These are phyloP conservation scores for Fomitopsis pinicola DNA, from an alignment of 1,284 basidiomycete genomes.

Conservation along the genomic window DNA sequence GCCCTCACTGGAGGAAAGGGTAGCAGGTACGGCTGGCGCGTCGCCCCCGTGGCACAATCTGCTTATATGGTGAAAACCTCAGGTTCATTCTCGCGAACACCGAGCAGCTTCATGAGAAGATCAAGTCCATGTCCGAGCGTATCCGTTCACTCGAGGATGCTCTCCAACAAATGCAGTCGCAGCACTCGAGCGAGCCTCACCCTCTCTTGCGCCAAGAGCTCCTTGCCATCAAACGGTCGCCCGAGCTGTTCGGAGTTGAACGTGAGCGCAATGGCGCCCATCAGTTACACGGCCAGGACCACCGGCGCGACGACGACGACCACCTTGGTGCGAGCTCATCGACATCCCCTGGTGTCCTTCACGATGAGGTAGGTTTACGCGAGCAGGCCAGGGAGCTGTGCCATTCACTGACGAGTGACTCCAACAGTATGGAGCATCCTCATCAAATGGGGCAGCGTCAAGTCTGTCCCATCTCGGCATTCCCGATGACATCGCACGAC, in stretches of 20 bases:
- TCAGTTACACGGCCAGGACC: slow-evolving; percentile 8
- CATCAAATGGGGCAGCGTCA: slow-evolving; percentile 3
- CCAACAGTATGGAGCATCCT: neutral
- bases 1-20: slow-evolving; percentile 30
- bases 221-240: slow-evolving; percentile 27
- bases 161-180: slow-evolving; percentile 45
- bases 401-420: neutral
- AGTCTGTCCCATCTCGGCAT: slow-evolving; percentile 16
- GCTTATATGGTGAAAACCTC: neutral
- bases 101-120: slow-evolving; percentile 65
- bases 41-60: slow-evolving; percentile 1
- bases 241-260: slow-evolving; percentile 26
- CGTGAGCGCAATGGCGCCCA: slow-evolving; percentile 18
- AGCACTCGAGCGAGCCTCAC: slow-evolving; percentile 51
- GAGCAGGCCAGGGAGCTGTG: neutral
- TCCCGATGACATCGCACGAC: slow-evolving; percentile 52
- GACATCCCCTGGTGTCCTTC: slow-evolving; percentile 5
- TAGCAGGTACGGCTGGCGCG: slow-evolving; percentile 23
- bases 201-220: slow-evolving; percentile 61
- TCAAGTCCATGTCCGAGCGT: slow-evolving; percentile 54
- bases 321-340: slow-evolving; percentile 6
- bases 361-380: slow-evolving; percentile 9
- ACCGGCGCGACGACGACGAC: slow-evolving; percentile 22
- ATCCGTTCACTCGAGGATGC: slow-evolving; percentile 68
- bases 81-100: slow-evolving; percentile 72